These are phyloP conservation scores for Letharia columbiana DNA, from an alignment of 495 filamentous ascomycete genomes.

Conservation along the genomic window DNA sequence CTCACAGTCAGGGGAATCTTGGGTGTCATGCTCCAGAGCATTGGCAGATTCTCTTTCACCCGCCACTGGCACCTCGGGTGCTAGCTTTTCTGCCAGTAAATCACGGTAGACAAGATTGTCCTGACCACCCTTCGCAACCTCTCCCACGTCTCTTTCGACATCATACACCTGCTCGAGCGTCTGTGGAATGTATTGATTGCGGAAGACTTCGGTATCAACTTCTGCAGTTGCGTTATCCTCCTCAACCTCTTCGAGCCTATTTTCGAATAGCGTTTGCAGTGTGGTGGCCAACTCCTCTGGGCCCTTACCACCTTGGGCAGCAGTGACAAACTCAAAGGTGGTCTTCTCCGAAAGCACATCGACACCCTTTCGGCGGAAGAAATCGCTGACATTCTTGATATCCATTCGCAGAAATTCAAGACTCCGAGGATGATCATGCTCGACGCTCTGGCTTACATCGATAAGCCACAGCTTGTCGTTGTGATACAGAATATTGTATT, in stretches of 20 bases:
- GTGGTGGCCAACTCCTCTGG: conserved; percentile 42
- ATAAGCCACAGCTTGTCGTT: conserved; percentile 80
- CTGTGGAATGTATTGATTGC: conserved; percentile 90
- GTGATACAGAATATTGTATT: conserved; percentile 94
- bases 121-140: conserved; percentile 61
- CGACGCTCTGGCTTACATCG: conserved; percentile 93
- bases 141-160: conserved; percentile 78
- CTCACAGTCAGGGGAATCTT: conserved; percentile 3
- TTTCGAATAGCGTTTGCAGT: conserved; percentile 43
- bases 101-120: conserved; percentile 70
- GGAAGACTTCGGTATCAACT: conserved; percentile 82
- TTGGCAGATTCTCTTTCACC: conserved; percentile 30
- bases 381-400: conserved; percentile 89
- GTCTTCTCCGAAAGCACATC: conserved; percentile 63
- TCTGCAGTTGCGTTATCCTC: conserved; percentile 41
- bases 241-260: conserved; percentile 35
- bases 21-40: conserved; percentile 36
- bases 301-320: conserved; percentile 43
- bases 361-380: conserved; percentile 78
- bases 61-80: conserved; percentile 32
- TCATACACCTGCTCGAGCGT: conserved; percentile 93
- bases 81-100: conserved; percentile 65
- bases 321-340: conserved; percentile 72
- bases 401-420: conserved; percentile 94
- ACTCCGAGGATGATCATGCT: conserved; percentile 87